phyloP scores from a whole-genome alignment of 108 stramenopile genomes.

The Conticribra weissflogii region DNA sequence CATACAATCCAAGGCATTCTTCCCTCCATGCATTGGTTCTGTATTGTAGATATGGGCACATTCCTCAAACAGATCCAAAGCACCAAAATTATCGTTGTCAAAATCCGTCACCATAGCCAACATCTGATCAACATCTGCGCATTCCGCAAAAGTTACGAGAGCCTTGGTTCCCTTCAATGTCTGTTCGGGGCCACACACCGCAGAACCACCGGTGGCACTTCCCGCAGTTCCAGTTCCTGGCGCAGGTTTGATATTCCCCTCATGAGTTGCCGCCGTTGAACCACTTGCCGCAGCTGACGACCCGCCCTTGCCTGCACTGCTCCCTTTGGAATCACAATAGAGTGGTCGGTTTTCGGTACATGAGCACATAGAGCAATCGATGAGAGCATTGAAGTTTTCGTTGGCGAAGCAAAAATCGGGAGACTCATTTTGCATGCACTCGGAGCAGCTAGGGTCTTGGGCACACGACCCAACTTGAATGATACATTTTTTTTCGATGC shows the following conservation, averaged over 20 bases:
- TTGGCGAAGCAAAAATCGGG: conserved; percentile 58
- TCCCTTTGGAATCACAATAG: conserved; percentile 63
- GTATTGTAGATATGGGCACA: conserved; percentile 78
- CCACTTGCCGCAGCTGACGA: conserved; percentile 18
- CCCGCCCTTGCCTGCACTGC: conserved; percentile 11
- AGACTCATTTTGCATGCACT: conserved; percentile 59
- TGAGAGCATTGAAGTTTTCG: conserved; percentile 55
- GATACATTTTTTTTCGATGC: conserved; percentile 77
- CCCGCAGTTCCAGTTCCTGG: conserved; percentile 11
- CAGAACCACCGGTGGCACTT: conserved; percentile 31
- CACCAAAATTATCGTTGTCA: conserved; percentile 89
- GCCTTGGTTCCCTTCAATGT: conserved; percentile 64
- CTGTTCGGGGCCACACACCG: conserved; percentile 64
- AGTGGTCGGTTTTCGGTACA: conserved; percentile 65
- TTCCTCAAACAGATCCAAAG: conserved; percentile 82
- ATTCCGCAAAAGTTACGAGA: conserved; percentile 69
- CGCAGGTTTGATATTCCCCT: conserved; percentile 35
- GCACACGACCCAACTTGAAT: conserved; percentile 79
- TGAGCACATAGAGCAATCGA: conserved; percentile 83
- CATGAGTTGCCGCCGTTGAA: conserved; percentile 40
- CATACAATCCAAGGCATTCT: conserved; percentile 86
- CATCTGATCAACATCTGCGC: conserved; percentile 67
- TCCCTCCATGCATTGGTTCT: conserved; percentile 66
- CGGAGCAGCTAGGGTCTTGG: conserved; percentile 57
- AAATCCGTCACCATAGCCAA: conserved; percentile 78